Conservation (phyloP, 805 yeast genomes). For the Spencermartinsiella europaea region DNA sequence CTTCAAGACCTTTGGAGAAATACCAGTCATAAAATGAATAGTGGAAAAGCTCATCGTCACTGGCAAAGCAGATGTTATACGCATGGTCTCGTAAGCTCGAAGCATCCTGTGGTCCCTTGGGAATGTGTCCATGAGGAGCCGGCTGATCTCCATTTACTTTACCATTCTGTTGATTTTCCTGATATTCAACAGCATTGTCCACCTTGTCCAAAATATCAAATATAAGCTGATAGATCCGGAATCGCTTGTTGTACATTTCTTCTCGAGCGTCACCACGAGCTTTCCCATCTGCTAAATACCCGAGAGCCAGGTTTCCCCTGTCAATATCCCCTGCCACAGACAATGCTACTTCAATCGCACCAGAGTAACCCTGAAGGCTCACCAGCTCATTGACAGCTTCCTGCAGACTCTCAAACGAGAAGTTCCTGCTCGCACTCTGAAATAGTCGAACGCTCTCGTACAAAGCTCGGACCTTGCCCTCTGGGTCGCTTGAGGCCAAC, state of each 20-base stretch:
- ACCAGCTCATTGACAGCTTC: constrained; percentile 78
- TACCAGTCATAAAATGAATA: constrained; percentile 92
- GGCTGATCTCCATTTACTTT: background rate
- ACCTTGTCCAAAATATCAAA: constrained; percentile 70
- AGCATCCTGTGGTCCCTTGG: constrained; percentile 13
- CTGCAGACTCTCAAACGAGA: constrained; percentile 71
- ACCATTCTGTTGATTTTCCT: background rate
- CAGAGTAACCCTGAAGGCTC: constrained; percentile 71
- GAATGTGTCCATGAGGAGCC: background rate
- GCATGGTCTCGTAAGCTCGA: constrained; percentile 61
- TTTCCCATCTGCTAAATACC: constrained; percentile 49
- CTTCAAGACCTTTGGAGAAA: constrained; percentile 68
- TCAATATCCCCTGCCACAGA: constrained; percentile 70
- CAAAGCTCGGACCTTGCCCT: constrained; percentile 60
- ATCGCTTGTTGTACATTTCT: constrained; percentile 47
- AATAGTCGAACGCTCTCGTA: constrained; percentile 70
- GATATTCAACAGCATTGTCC: constrained; percentile 46
- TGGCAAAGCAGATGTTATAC: constrained; percentile 66
- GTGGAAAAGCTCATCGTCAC: constrained; percentile 82
- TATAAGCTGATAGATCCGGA: constrained; percentile 61
- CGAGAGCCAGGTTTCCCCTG: constrained; percentile 52
- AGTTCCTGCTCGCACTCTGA: constrained; percentile 71
- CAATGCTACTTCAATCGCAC: constrained; percentile 78
- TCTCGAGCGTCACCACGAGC: constrained; percentile 48
- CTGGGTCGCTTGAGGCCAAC: constrained; percentile 61